These are phyloP conservation scores for Phialocephala sp. DNA, from an alignment of 2,329 filamentous ascomycete genomes.

Conservation along the genomic window DNA sequence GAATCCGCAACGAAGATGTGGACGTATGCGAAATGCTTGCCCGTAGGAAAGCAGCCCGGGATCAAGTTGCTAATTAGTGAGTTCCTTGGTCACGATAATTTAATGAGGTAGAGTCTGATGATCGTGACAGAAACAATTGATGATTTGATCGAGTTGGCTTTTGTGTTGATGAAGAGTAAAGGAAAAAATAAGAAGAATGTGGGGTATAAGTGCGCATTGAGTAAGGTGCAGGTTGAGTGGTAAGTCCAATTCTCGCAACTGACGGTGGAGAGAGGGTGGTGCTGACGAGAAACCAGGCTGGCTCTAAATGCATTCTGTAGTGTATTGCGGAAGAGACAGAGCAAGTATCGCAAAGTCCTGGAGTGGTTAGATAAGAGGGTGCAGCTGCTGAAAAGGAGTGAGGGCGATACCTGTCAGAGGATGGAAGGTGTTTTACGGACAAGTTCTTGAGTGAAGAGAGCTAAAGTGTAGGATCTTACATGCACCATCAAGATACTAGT, in stretches of 20 bases:
- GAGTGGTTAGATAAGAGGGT: slow-evolving; percentile 64
- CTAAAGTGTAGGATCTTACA: neutral
- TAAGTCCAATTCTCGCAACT: slow-evolving; percentile 27
- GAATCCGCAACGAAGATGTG: slow-evolving; percentile 81
- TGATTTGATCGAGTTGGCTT: slow-evolving; percentile 34
- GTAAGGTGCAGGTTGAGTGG: slow-evolving; percentile 40
- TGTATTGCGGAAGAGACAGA: slow-evolving; percentile 75
- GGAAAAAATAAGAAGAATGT: slow-evolving; percentile 30
- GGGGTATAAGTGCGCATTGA: slow-evolving; percentile 35
- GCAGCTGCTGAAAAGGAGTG: slow-evolving; percentile 5
- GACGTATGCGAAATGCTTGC: slow-evolving; percentile 66
- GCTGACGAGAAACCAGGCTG: slow-evolving; percentile 45
- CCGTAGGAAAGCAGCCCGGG: slow-evolving; percentile 59
- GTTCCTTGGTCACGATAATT: slow-evolving; percentile 2
- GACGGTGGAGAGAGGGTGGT: slow-evolving; percentile 43
- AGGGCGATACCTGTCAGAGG: slow-evolving; percentile 8
- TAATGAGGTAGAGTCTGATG: neutral
- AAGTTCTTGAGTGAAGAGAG: neutral
- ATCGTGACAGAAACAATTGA: slow-evolving; percentile 30
- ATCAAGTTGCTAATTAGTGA: slow-evolving; percentile 58
- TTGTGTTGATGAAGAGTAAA: slow-evolving; percentile 38
- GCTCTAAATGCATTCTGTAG: slow-evolving; percentile 72
- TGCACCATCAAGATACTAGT: neutral
- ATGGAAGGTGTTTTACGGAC: slow-evolving; percentile 15
- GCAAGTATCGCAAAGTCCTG: slow-evolving; percentile 67